These are phyloP conservation scores for Hamigera avellanea DNA, from an alignment of 495 filamentous ascomycete genomes.

Conservation along the genomic window DNA sequence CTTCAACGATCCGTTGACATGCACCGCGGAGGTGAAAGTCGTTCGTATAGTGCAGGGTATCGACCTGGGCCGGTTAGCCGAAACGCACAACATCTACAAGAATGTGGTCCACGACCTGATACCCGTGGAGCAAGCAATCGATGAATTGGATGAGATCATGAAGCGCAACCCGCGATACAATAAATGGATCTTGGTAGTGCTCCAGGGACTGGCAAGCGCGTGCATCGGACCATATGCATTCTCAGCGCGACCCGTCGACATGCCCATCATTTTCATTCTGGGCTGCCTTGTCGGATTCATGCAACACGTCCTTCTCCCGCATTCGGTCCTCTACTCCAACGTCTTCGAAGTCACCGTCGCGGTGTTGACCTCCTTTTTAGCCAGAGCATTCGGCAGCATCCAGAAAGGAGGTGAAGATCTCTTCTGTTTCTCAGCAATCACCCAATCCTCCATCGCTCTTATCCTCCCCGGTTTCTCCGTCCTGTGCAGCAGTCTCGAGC, in stretches of 20 bases:
- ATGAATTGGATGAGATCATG: constrained; percentile 54
- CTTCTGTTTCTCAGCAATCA: constrained; percentile 85
- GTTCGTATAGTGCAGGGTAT: constrained; percentile 63
- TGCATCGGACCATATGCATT: constrained; percentile 78
- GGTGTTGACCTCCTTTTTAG: constrained; percentile 72
- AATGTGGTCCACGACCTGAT: constrained; percentile 79
- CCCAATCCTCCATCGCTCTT: constrained; percentile 82
- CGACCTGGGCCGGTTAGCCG: constrained; percentile 69
- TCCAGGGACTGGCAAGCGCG: constrained; percentile 73
- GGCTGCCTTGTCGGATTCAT: constrained; percentile 71
- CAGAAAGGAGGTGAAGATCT: constrained; percentile 37
- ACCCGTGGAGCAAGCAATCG: constrained; percentile 69
- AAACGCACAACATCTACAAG: constrained; percentile 82
- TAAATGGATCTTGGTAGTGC: constrained; percentile 53
- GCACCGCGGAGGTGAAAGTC: constrained; percentile 83
- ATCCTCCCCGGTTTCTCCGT: constrained; percentile 82
- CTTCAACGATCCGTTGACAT: constrained; percentile 76
- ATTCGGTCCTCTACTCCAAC: constrained; percentile 62
- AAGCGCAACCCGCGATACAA: constrained; percentile 51
- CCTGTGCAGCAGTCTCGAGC: constrained; percentile 69
- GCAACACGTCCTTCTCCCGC: constrained; percentile 65
- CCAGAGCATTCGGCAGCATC: constrained; percentile 74
- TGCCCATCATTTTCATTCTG: constrained; percentile 75
- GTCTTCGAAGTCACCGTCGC: constrained; percentile 81
- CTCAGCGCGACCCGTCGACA: constrained; percentile 67